Evolutionary conservation across 495 filamentous ascomycete species (phyloP).

Genomic region (Trichoderma orchidacearum): DNA sequence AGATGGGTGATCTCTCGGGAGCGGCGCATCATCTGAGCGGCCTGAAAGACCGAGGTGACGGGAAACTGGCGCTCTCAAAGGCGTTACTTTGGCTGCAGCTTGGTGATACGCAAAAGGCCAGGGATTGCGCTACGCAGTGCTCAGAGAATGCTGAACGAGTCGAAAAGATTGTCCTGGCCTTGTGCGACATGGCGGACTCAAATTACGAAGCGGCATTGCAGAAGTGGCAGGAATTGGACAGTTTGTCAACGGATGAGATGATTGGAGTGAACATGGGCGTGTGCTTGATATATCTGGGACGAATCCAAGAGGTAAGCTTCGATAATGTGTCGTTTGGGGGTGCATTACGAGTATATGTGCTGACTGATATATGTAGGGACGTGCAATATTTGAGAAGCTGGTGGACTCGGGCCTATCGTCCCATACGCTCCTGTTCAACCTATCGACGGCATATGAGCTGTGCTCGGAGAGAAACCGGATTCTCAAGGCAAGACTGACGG

Average conservation of each 20-base stretch:
- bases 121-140: constrained; percentile 26
- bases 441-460: constrained; percentile 84
- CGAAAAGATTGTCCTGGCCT: constrained; percentile 38
- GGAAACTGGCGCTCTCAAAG: constrained; percentile 26
- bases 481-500: constrained; percentile 56
- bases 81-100: constrained; percentile 60
- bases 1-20: constrained; percentile 78
- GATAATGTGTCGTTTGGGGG: background rate
- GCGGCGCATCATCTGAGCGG: constrained; percentile 54
- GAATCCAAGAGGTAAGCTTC: constrained; percentile 51
- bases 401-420: constrained; percentile 49
- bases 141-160: constrained; percentile 11
- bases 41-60: constrained; percentile 17
- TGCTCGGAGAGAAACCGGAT: constrained; percentile 61
- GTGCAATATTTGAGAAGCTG: constrained; percentile 46
- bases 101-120: constrained; percentile 62
- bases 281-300: constrained; percentile 65
- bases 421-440: constrained; percentile 70
- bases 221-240: constrained; percentile 47
- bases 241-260: constrained; percentile 38
- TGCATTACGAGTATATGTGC: too few relatives aligned
- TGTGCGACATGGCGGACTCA: constrained; percentile 69
- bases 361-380: constrained; percentile 32
- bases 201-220: constrained; percentile 47
- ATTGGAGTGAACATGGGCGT: constrained; percentile 69